phyloP scores from a whole-genome alignment of 169 alveolate genomes.

The Plasmodium sp. region DNA sequence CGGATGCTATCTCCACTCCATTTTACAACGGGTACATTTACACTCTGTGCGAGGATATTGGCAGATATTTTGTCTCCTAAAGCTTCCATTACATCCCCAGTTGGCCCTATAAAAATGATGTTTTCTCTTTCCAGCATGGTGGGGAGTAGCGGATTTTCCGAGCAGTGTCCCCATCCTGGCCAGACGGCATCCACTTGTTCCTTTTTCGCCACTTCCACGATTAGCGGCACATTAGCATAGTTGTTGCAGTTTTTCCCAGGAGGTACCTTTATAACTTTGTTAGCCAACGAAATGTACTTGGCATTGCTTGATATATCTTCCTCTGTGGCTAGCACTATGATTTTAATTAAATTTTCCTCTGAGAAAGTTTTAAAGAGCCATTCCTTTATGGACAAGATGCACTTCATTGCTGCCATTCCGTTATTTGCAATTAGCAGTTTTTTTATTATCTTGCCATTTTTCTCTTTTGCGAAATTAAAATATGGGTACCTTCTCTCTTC shows the following conservation, averaged over 20 bases:
- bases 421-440: slow-evolving; percentile 79
- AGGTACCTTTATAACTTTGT: slow-evolving; percentile 79
- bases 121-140: slow-evolving; percentile 82
- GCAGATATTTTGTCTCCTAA: slow-evolving; percentile 95
- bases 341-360: slow-evolving; percentile 79
- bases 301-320: slow-evolving; percentile 79
- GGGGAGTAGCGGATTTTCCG: slow-evolving; percentile 93
- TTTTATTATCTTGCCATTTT: slow-evolving; percentile 67
- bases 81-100: slow-evolving; percentile 90
- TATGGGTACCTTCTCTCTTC: slow-evolving; percentile 63
- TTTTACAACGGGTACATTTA: slow-evolving; percentile 92
- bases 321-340: slow-evolving; percentile 80
- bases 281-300: slow-evolving; percentile 78
- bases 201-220: slow-evolving; percentile 81
- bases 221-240: slow-evolving; percentile 79
- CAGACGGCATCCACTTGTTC: slow-evolving; percentile 93
- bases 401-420: slow-evolving; percentile 82
- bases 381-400: slow-evolving; percentile 79
- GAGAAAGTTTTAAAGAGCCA: slow-evolving; percentile 80
- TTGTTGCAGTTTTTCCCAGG: slow-evolving; percentile 77
- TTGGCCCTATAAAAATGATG: slow-evolving; percentile 93
- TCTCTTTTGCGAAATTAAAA: slow-evolving; percentile 40
- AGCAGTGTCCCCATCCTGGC: slow-evolving; percentile 98
- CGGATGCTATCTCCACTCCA: slow-evolving; percentile 91
- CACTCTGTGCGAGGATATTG: slow-evolving; percentile 93